A percentile compares a stretch with the other conserved stretches of the same genome.
Conservation (phyloP, 1,139 yeast genomes). For the Blastobotrys apis region DNA sequence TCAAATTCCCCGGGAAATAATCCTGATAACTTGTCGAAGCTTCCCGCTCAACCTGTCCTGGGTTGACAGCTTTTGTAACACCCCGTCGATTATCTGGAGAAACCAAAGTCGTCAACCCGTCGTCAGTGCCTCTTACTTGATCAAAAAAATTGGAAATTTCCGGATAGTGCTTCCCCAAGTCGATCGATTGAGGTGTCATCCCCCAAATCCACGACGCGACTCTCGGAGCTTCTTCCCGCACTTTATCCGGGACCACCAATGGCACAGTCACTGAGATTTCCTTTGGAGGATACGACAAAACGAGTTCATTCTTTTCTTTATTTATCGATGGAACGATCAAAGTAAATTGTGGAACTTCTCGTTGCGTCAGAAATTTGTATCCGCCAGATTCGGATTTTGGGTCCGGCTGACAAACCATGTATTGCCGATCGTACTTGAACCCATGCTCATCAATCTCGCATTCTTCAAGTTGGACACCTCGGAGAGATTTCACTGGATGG, state of each 20-base stretch:
- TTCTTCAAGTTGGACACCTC: slow-evolving; percentile 35
- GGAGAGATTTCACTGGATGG: slow-evolving; percentile 42
- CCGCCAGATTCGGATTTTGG: slow-evolving; percentile 14
- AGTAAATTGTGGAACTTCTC: slow-evolving; percentile 36
- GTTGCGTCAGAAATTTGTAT: slow-evolving; percentile 36
- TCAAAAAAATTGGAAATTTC: slow-evolving; percentile 18
- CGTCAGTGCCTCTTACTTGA: slow-evolving; percentile 18
- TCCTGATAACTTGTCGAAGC: slow-evolving; percentile 40
- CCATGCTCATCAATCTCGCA: slow-evolving; percentile 40
- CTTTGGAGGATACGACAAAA: slow-evolving; percentile 29
- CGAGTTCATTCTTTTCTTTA: slow-evolving; percentile 28
- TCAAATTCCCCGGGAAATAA: slow-evolving; percentile 41
- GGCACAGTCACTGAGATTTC: slow-evolving; percentile 20
- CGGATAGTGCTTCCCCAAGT: slow-evolving; percentile 17
- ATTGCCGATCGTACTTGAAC: slow-evolving; percentile 42
- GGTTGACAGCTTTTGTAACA: slow-evolving; percentile 28
- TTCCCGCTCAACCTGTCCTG: slow-evolving; percentile 15
- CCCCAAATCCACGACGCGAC: slow-evolving; percentile 20
- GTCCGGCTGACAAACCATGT: slow-evolving; percentile 36
- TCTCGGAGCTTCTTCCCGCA: slow-evolving; percentile 9
- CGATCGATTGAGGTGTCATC: slow-evolving; percentile 18
- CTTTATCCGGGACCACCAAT: slow-evolving; percentile 26
- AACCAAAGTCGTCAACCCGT: slow-evolving; percentile 32
- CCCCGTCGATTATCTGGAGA: slow-evolving; percentile 36
- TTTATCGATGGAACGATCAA: slow-evolving; percentile 32